Base-by-base conservation (phyloP, 1,284 basidiomycete genomes). In the Pseudomicrostroma phylloplanum region DNA sequence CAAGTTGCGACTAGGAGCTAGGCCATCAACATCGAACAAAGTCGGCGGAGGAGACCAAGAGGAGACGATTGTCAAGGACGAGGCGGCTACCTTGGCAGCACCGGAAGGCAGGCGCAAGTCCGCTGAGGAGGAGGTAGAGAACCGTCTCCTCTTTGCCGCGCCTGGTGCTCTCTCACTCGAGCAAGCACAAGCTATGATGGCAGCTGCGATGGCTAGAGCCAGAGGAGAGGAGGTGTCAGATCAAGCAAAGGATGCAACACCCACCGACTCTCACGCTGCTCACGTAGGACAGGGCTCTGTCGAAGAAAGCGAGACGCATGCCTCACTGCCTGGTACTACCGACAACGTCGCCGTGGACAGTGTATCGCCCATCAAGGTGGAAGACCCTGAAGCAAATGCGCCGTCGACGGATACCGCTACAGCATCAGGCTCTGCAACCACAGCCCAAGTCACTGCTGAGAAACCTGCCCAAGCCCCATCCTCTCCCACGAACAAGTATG, bases 1-100 rank as follows among this genome's bases (percentile, higher is more conserved):
- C 54, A 60, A 56, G 56, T 39, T 60, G 25, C 30, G 26, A 17
- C 23, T 60, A 9, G 46, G 36, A n/a, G 43, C 43, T 48, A 4
- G 43, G 12, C 43, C 43, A 4, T 17, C 43, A 12, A 48, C 43
- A 12, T 36, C 30, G 30, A 36, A 9, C 30, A 36, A 36, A 36
- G 9, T 9, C 30, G 30, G 30, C 30, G 30, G 9, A 9, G 30
- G 30, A 36, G 30, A 36, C 3, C 30, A 36, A 36, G 30, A 36
- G 30, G 30, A 36, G 30, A 9, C 30, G 3, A 9, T 9, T 36
- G 30, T 36, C 30, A 36, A 36, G 30, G 9, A 3, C 9, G 30
- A 36, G 3, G 30, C 9, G 30, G 30, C 30, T 36, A 36, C 3
- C 30, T 36, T 36, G 30, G 30, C 30, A 36, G 30, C 3, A 9